Evolutionary conservation across 257 asterid species (phyloP), one percentile per base, ranked within the genome.

Genomic region (Coffea canephora): DNA sequence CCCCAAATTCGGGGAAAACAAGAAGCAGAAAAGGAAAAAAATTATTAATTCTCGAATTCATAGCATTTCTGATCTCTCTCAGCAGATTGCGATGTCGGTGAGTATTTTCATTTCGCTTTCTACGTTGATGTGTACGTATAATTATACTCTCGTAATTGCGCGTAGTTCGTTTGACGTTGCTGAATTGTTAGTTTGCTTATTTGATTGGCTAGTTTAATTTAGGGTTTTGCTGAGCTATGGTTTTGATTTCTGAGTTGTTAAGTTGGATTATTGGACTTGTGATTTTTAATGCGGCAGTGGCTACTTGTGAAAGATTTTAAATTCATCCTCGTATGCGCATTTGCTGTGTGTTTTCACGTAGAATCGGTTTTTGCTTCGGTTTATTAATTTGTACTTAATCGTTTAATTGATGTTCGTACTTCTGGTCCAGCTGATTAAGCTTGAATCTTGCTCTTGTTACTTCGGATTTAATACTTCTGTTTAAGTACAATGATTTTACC

Each of bases 81-180:
- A 57, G 72, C 39, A 81, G 50, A 71, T 74, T 81, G 34, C 84
- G 57, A 91, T 91, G 96, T 87, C 89, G 89, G 96, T 89, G 81
- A 86, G 95, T 87, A 39, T 55, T 70, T 41, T 43, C 75, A 39
- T 27, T 36, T 65, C 50, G 12, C 64, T 16, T 61, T 27, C 54
- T 67, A 36, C n/a, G 59, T 27, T 45, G 18, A 10, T 41, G 41
- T 34, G 1, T 62, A 5, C 64, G 43, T 19, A 31, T 45, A n/a
- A n/a, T 62, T 10, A 23, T 59, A 57, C 50, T 61, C 71, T n/a
- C 14, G 19, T 45, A n/a, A 61, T 61, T 25, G 31, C 68, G 21
- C 31, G 62, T 15, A 43, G 1, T 80, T 5, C 31, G 65, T 2
- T 52, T 50, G 6, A 25, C 41, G 39, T 36, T 36, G 2, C 49